phyloP scores from a whole-genome alignment of 805 yeast genomes.

The Candida odintsovae region DNA sequence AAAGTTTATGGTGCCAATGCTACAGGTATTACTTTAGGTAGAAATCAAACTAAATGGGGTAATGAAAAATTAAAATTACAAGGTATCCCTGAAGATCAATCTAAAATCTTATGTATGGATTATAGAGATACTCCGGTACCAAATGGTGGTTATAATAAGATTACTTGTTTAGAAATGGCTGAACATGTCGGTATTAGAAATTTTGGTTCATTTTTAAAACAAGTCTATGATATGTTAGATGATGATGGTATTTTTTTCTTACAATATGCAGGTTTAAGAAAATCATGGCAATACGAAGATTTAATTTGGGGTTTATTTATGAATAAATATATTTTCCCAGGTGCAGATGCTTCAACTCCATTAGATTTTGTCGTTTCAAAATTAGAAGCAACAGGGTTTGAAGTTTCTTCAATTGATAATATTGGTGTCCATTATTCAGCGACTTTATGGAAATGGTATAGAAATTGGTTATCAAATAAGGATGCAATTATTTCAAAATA shows the following conservation, averaged over 20 bases:
- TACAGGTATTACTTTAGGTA: slow-evolving; percentile 87
- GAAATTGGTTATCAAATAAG: slow-evolving; percentile 86
- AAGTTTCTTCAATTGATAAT: slow-evolving; percentile 75
- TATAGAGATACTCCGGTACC: slow-evolving; percentile 87
- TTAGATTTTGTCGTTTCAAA: slow-evolving; percentile 72
- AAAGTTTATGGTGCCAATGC: slow-evolving; percentile 77
- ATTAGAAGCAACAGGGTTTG: slow-evolving; percentile 82
- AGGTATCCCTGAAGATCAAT: slow-evolving; percentile 64
- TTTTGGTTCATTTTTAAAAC: slow-evolving; percentile 66
- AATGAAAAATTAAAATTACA: slow-evolving; percentile 61
- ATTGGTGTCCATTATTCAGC: slow-evolving; percentile 92
- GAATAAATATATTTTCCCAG: slow-evolving; percentile 96
- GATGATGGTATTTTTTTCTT: slow-evolving; percentile 86
- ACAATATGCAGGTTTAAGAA: slow-evolving; percentile 88
- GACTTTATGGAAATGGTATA: slow-evolving; percentile 90
- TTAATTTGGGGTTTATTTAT: slow-evolving; percentile 90
- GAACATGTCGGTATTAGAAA: slow-evolving; percentile 94
- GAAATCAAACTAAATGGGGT: slow-evolving; percentile 89
- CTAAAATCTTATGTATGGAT: slow-evolving; percentile 74
- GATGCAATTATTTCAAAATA: slow-evolving; percentile 72
- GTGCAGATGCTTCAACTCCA: slow-evolving; percentile 96
- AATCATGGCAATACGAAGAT: slow-evolving; percentile 93
- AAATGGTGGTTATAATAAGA: slow-evolving; percentile 67
- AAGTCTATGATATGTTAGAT: slow-evolving; percentile 81
- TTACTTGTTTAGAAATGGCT: slow-evolving; percentile 90